Evolutionary conservation across 2,329 filamentous ascomycete genomes (phyloP).

Genomic region (Sporothrix mexicana): DNA sequence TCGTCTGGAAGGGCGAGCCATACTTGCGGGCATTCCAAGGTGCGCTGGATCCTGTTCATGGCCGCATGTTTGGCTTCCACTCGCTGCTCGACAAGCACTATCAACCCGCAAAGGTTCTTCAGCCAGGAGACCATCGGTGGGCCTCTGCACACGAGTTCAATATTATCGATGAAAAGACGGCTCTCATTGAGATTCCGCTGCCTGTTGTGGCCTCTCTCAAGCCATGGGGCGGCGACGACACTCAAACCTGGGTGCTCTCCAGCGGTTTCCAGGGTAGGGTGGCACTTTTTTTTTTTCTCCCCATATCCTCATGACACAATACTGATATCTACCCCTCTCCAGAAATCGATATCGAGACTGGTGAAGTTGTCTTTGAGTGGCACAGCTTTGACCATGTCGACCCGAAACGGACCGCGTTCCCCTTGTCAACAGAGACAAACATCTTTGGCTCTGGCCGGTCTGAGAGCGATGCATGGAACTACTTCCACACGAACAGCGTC

Average conservation of each 20-base stretch:
- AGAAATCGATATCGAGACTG: slow-evolving; percentile 58
- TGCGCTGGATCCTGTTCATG: background rate
- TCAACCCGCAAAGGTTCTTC: background rate
- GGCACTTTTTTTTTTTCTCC: too few relatives aligned
- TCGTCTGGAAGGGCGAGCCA: slow-evolving; percentile 2
- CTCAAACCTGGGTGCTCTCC: slow-evolving; percentile 41
- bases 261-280: slow-evolving; percentile 14
- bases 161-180: slow-evolving; percentile 58
- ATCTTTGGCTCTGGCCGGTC: slow-evolving; percentile 1
- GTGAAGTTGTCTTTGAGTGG: slow-evolving; percentile 58
- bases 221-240: slow-evolving; percentile 19
- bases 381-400: slow-evolving; percentile 45
- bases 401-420: slow-evolving; percentile 35
- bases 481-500: slow-evolving; percentile 62
- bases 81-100: slow-evolving; percentile 25
- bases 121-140: slow-evolving; percentile 2
- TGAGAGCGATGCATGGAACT: slow-evolving; percentile 49
- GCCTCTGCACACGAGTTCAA: slow-evolving; percentile 57
- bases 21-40: slow-evolving; percentile 9
- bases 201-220: background rate
- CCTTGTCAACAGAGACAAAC: background rate
- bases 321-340: too few relatives aligned
- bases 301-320: too few relatives aligned
- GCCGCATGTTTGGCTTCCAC: slow-evolving; percentile 23
- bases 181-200: slow-evolving; percentile 48